Conservation (phyloP, 768 basidiomycete genomes). For the Macrolepiota albuminosa region DNA sequence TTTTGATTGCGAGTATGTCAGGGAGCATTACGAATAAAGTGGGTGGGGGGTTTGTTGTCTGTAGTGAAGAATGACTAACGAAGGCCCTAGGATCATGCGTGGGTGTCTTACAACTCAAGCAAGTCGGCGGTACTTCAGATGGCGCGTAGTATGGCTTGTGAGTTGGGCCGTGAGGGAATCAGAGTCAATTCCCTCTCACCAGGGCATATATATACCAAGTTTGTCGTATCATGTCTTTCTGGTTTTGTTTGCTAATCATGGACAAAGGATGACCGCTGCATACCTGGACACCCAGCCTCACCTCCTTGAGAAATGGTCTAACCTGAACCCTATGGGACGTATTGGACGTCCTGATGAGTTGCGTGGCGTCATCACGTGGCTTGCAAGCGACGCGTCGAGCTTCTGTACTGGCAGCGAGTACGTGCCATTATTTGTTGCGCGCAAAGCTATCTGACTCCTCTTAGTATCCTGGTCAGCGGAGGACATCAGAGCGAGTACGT, state of each 20-base stretch:
- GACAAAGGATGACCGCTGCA: constrained; percentile 65
- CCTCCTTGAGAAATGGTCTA: constrained; percentile 62
- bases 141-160: constrained; percentile 79
- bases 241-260: not conserved
- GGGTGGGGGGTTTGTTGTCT: constrained; percentile 4
- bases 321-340: constrained; percentile 63
- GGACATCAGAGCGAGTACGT: constrained; percentile 74
- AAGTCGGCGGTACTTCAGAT: constrained; percentile 79
- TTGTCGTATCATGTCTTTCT: constrained; percentile 8
- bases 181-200: constrained; percentile 76
- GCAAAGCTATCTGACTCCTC: not conserved
- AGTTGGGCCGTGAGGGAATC: constrained; percentile 60
- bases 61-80: not conserved
- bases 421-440: constrained; percentile 22
- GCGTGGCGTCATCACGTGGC: constrained; percentile 66
- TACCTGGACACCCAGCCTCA: constrained; percentile 63
- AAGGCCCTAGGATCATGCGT: constrained; percentile 51
- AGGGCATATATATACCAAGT: constrained; percentile 72
- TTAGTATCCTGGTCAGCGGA: constrained; percentile 56
- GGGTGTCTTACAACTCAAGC: constrained; percentile 74
- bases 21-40: constrained; percentile 72
- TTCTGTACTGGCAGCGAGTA: constrained; percentile 84
- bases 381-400: constrained; percentile 70
- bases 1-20: constrained; percentile 49
- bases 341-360: constrained; percentile 71